Evolutionary conservation across 495 filamentous ascomycete species (phyloP), one percentile per base, ranked within the genome.

Genomic region (Xylaria venustula): DNA sequence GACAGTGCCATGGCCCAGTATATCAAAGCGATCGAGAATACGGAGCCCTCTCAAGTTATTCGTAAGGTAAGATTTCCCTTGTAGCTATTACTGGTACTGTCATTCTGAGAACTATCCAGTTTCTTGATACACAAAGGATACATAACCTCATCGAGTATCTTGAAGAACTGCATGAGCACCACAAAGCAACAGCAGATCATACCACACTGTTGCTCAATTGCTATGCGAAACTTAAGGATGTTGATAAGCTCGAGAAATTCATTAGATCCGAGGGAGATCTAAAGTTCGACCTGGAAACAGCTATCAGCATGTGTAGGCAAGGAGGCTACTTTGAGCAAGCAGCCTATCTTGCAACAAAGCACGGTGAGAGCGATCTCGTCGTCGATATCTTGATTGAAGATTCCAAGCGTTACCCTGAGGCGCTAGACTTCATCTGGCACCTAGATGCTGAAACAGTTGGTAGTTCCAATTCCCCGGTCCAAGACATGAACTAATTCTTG

Each of bases 1-100:
- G 93, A 98, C 69, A 92, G 89, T 19, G 96, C 94, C 11, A 98
- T 98, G 95, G 90, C 95, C 70, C 94, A 97, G 72, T 98, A 98
- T 71, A 85, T 98, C 63, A 89, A 91, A 68, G 93, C 95, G 0
- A 96, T 98, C 61, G 93, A 96, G 63, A 94, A 90, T 59, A 96
- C 92, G 0, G 92, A 97, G 64, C 92, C 92, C 12, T 96, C 92
- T 3, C 92, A 97, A 69, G 90, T 97, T 22, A 96, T 97, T 74
- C 82, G 92, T 60, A 96, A 96, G 76, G 89, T 90, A 64, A 60
- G 30, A 67, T 64, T 32, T 49, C 11, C 56, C n/a, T 3, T 3
- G 36, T 11, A 34, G 19, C 30, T 9, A 20, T 9, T 44, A 25
- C 42, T 66, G 19, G 48, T 20, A 47, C 52, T n/a, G 14, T 46